Percentiles rank a stretch among this genome's conserved stretches.
These are phyloP conservation scores for Talaromyces sp. DNA, from an alignment of 2,329 filamentous ascomycete genomes.

Conservation along the genomic window DNA sequence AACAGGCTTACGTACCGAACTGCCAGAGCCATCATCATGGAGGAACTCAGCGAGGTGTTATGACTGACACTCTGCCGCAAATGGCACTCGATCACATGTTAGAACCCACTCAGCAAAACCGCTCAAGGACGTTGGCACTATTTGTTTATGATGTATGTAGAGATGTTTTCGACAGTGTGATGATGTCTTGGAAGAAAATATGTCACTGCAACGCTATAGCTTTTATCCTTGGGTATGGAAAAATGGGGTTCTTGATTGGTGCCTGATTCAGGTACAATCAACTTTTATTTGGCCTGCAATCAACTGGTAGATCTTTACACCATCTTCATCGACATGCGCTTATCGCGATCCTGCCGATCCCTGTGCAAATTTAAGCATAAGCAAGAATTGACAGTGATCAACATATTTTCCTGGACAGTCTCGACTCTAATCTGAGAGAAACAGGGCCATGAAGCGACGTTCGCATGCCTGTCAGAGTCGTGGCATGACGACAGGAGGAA, in stretches of 20 bases:
- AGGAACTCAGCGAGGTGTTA: background rate
- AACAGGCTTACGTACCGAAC: background rate
- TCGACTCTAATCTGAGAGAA: background rate
- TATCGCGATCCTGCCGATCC: constrained; percentile 4
- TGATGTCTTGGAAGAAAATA: background rate
- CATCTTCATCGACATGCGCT: background rate
- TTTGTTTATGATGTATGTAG: background rate
- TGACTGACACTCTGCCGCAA: background rate
- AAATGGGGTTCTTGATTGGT: background rate
- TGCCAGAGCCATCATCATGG: background rate
- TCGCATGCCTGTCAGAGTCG: background rate
- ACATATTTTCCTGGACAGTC: background rate
- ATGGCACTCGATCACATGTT: background rate
- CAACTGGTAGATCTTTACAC: background rate
- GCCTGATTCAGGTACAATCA: background rate
- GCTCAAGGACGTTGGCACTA: background rate
- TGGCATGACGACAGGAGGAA: constrained; percentile 3
- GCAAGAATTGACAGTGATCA: background rate
- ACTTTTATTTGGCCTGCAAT: background rate
- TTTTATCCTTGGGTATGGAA: background rate
- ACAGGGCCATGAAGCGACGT: background rate
- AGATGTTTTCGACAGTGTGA: background rate
- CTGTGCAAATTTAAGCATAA: constrained; percentile 1
- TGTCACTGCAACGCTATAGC: background rate
- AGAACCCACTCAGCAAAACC: background rate